Evolutionary conservation across 805 yeast genomes (phyloP).

Genomic region (Metschnikowia matae): DNA sequence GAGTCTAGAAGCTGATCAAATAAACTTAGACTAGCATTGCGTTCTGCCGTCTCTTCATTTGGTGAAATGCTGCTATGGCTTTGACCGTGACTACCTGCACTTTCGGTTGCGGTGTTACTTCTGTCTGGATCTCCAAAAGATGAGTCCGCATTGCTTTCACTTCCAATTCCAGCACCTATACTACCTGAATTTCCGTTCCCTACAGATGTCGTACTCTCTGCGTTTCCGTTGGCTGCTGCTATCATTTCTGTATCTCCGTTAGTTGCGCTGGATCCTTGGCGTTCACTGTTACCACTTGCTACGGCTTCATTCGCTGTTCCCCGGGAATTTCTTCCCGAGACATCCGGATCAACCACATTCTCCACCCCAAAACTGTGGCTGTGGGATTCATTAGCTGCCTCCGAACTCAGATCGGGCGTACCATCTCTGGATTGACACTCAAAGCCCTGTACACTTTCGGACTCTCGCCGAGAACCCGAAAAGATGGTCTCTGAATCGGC

Average conservation of each 20-base stretch:
- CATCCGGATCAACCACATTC: background rate
- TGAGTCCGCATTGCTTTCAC: background rate
- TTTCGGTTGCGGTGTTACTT: too few relatives aligned
- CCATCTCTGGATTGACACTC: background rate
- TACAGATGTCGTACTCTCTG: background rate
- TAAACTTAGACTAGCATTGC: conserved; percentile 2
- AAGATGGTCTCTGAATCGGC: background rate
- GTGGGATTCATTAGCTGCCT: background rate
- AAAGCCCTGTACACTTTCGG: background rate
- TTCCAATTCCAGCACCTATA: too few relatives aligned
- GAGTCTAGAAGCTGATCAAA: conserved; percentile 15
- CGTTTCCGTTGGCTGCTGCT: background rate
- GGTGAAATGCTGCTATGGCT: background rate
- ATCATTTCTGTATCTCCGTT: background rate
- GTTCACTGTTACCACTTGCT: too few relatives aligned
- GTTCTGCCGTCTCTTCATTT: background rate
- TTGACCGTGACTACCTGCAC: too few relatives aligned
- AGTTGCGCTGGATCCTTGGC: too few relatives aligned
- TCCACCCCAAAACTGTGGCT: background rate
- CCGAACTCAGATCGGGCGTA: background rate
- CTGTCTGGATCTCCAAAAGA: too few relatives aligned
- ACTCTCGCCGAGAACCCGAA: background rate
- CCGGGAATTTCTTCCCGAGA: background rate
- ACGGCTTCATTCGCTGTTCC: too few relatives aligned
- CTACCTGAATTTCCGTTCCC: too few relatives aligned